These are phyloP conservation scores for Dactylellina sp. DNA, from an alignment of 2,329 filamentous ascomycete genomes.

Conservation along the genomic window DNA sequence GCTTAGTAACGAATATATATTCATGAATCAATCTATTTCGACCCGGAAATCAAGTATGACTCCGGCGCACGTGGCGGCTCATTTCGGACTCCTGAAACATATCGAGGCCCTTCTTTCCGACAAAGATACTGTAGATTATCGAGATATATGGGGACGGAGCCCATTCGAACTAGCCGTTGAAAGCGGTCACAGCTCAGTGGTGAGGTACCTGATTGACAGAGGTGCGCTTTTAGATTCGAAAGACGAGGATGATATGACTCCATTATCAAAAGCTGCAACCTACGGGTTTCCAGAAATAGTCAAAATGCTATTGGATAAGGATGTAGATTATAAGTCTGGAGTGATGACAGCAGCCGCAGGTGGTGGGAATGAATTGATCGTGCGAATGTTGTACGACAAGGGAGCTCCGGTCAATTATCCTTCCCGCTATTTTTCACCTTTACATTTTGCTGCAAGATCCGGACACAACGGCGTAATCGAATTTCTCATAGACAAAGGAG, in stretches of 20 bases:
- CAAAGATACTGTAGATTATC: not conserved
- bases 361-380: not conserved
- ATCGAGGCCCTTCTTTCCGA: not conserved
- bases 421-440: not conserved
- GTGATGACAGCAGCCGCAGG: not conserved
- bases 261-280: not conserved
- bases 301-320: constrained; percentile 1
- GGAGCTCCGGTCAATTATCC: not conserved
- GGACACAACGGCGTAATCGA: not conserved
- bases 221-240: not conserved
- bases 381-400: not conserved
- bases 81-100: not conserved
- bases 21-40: no score
- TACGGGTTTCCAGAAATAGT: not conserved
- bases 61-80: not conserved
- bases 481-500: constrained; percentile 5
- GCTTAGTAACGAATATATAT: not conserved
- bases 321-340: not conserved
- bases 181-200: not conserved
- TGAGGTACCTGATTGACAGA: not conserved
- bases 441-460: not conserved
- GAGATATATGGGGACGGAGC: no score
- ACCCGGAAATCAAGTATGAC: not conserved
- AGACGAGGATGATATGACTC: not conserved
- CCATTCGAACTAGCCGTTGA: no score